These are phyloP conservation scores for Exobasidium rhododendri DNA, from an alignment of 1,284 basidiomycete genomes.

Conservation along the genomic window DNA sequence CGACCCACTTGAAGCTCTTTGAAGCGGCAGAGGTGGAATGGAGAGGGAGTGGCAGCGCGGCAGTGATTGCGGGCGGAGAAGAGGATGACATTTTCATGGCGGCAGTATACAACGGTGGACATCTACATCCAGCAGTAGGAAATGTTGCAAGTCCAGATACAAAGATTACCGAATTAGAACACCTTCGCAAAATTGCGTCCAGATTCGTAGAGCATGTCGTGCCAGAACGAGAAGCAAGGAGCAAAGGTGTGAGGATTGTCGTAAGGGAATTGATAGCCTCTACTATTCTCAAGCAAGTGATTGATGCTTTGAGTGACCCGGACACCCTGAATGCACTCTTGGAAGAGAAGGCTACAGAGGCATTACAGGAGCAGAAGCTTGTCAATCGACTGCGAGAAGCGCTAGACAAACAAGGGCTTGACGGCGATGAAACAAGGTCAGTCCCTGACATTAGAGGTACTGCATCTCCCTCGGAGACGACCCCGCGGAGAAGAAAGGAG, in stretches of 20 bases:
- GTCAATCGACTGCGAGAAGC: slow-evolving; percentile 60
- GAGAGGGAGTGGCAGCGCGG: slow-evolving; percentile 61
- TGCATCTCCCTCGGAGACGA: slow-evolving; percentile 21
- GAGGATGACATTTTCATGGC: slow-evolving; percentile 80
- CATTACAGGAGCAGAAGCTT: slow-evolving; percentile 77
- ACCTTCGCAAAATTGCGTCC: slow-evolving; percentile 71
- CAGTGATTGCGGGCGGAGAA: slow-evolving; percentile 56
- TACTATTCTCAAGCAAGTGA: slow-evolving; percentile 74
- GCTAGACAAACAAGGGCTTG: slow-evolving; percentile 45
- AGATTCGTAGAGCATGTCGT: slow-evolving; percentile 69
- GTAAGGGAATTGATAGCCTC: slow-evolving; percentile 79
- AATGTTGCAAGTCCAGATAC: slow-evolving; percentile 79
- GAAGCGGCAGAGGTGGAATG: slow-evolving; percentile 81
- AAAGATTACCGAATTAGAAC: slow-evolving; percentile 79
- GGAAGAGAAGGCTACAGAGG: slow-evolving; percentile 82
- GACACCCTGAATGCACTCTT: slow-evolving; percentile 83
- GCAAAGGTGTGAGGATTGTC: slow-evolving; percentile 69
- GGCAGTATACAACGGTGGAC: slow-evolving; percentile 53
- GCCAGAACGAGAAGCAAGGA: slow-evolving; percentile 71
- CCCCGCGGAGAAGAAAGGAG: slow-evolving; percentile 4
- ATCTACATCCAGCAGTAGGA: slow-evolving; percentile 70
- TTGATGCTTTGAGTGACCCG: slow-evolving; percentile 87
- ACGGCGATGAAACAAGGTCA: slow-evolving; percentile 27
- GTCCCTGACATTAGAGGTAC: slow-evolving; percentile 14
- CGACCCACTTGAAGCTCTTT: slow-evolving; percentile 81